These are phyloP conservation scores for Astrothelium subdiscretum DNA, from an alignment of 495 filamentous ascomycete genomes.

Conservation along the genomic window DNA sequence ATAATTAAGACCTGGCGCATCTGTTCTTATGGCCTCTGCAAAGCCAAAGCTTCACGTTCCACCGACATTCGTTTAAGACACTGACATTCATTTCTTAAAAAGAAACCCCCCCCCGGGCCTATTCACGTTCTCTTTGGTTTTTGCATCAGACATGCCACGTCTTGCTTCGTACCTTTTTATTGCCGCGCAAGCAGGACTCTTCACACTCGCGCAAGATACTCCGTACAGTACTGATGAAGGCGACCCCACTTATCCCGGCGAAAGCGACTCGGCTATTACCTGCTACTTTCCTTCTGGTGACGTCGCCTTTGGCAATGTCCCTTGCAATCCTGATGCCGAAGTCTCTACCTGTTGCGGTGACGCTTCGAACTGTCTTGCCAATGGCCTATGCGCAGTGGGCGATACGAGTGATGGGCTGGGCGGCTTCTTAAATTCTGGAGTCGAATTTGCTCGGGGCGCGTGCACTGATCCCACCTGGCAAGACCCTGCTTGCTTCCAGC, in stretches of 20 bases:
- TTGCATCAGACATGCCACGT: not conserved
- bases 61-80: not conserved
- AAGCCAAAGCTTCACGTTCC: not conserved
- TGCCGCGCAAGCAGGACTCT: not conserved
- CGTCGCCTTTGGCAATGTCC: not conserved
- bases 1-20: not conserved
- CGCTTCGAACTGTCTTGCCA: not conserved
- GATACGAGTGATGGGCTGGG: not conserved
- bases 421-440: not conserved
- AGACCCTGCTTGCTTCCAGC: not conserved
- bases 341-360: not conserved
- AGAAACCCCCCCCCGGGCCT: no score
- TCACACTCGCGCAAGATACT: not conserved
- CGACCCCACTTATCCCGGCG: not conserved
- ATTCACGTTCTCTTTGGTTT: not conserved
- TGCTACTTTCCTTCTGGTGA: not conserved
- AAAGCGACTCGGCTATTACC: not conserved
- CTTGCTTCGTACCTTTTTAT: not conserved
- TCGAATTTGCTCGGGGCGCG: not conserved
- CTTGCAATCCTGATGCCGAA: not conserved
- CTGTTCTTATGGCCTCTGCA: no score
- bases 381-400: not conserved
- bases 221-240: not conserved
- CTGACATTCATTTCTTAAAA: not conserved
- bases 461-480: not conserved